A percentile compares a stretch with the other conserved stretches of the same genome.
These are phyloP conservation scores for Isoetes taiwanensis DNA, from an alignment of 75 land plant species.

Conservation along the genomic window DNA sequence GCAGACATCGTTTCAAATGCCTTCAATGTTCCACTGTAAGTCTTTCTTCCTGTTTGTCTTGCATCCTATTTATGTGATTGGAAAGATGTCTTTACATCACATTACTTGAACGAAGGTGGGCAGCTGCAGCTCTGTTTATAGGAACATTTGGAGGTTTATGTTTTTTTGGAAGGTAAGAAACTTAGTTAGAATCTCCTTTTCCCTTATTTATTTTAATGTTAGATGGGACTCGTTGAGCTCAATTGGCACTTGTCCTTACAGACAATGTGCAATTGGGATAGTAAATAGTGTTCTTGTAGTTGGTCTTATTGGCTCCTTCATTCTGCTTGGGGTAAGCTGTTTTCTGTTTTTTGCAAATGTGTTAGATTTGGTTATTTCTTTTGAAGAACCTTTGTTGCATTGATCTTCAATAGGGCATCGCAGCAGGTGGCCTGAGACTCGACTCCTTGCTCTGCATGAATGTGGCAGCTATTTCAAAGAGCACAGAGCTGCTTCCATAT, in stretches of 20 bases:
- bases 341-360: no score
- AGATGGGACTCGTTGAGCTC: no score
- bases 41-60: conserved; percentile 1
- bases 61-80: no score
- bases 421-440: conserved; percentile 59
- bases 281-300: conserved; percentile 68
- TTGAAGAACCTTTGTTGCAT: no score
- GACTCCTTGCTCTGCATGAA: conserved; percentile 53
- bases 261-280: conserved; percentile 71
- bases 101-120: conserved; percentile 71
- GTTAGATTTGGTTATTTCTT: no score
- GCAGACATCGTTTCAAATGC: conserved; percentile 70
- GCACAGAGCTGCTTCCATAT: no score
- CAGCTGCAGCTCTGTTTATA: conserved; percentile 66
- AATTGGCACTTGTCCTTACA: conserved; percentile 15
- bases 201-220: neutral
- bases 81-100: no score
- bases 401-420: conserved; percentile 35
- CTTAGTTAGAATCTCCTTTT: neutral
- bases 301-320: conserved; percentile 57
- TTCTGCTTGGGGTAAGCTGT: conserved; percentile 74
- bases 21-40: conserved; percentile 64
- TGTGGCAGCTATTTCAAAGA: conserved; percentile 64
- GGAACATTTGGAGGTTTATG: conserved; percentile 77
- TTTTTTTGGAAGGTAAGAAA: conserved; percentile 65